A percentile compares a stretch with the other conserved stretches of the same genome.
phyloP scores from a whole-genome alignment of 2,329 filamentous ascomycete species.

The Aspergillus hiratsukae region DNA sequence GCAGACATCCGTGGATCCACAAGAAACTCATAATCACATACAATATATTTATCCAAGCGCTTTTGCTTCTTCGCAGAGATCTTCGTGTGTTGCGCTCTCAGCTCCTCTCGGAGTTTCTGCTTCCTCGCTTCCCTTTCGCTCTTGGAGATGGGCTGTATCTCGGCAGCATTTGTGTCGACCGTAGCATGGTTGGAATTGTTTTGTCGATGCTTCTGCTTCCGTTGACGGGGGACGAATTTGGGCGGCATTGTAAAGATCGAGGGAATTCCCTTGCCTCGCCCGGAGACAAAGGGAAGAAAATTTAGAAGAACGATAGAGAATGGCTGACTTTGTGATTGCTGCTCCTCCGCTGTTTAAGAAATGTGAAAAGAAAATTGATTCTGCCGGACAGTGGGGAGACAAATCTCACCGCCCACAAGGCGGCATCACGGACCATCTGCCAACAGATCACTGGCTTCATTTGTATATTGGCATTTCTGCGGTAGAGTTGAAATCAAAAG shows the following conservation, averaged over 20 bases:
- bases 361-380: slow-evolving; percentile 16
- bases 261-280: slow-evolving; percentile 6
- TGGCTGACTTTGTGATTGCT: background rate
- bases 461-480: background rate
- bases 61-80: slow-evolving; percentile 64
- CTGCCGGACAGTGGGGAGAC: background rate
- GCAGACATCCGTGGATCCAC: background rate
- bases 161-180: slow-evolving; percentile 45
- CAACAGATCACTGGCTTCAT: background rate
- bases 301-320: slow-evolving; percentile 7
- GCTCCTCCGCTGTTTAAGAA: background rate
- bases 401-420: background rate
- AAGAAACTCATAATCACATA: slow-evolving; percentile 25
- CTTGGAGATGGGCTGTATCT: slow-evolving; percentile 45
- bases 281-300: slow-evolving; percentile 9
- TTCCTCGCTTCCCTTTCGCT: slow-evolving; percentile 52
- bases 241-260: slow-evolving; percentile 35
- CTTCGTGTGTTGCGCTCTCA: slow-evolving; percentile 51
- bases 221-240: slow-evolving; percentile 52
- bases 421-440: background rate
- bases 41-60: slow-evolving; percentile 64
- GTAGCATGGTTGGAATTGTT: slow-evolving; percentile 23
- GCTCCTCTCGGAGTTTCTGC: slow-evolving; percentile 49
- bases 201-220: slow-evolving; percentile 51
- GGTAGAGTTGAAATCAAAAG: background rate